These are phyloP conservation scores for Aegilops longissima DNA, from an alignment of 176 grass and related monocot genomes.

Conservation along the genomic window DNA sequence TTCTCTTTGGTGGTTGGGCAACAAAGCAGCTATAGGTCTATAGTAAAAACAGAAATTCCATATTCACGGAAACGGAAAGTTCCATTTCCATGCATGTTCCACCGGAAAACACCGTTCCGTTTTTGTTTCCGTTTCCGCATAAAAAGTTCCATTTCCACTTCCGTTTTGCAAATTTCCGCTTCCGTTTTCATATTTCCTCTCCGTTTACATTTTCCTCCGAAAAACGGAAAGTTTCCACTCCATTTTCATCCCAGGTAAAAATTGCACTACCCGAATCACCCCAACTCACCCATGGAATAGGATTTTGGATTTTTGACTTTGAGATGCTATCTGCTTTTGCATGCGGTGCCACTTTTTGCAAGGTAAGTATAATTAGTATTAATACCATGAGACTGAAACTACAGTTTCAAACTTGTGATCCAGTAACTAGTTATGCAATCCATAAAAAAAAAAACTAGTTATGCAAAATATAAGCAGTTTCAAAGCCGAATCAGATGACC, in stretches of 20 bases:
- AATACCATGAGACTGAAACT: not conserved
- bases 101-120: too few species aligned
- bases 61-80: too few species aligned
- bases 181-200: too few species aligned
- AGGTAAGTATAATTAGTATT: not conserved
- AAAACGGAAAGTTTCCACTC: too few species aligned
- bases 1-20: too few species aligned
- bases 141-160: too few species aligned
- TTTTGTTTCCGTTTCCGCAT: too few species aligned
- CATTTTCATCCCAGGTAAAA: not conserved
- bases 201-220: too few species aligned
- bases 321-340: not conserved
- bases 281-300: not conserved
- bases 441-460: not conserved
- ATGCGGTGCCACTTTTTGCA: not conserved
- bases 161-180: too few species aligned
- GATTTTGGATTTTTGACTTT: not conserved
- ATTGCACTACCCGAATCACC: not conserved
- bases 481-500: not conserved
- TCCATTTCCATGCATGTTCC: too few species aligned
- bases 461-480: not conserved
- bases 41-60: too few species aligned
- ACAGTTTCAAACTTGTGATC: not conserved
- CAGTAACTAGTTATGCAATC: not conserved
- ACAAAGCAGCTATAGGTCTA: too few species aligned